Evolutionary conservation across 2,329 filamentous ascomycete genomes (phyloP).

Genomic region (Zymoseptoria tritici): DNA sequence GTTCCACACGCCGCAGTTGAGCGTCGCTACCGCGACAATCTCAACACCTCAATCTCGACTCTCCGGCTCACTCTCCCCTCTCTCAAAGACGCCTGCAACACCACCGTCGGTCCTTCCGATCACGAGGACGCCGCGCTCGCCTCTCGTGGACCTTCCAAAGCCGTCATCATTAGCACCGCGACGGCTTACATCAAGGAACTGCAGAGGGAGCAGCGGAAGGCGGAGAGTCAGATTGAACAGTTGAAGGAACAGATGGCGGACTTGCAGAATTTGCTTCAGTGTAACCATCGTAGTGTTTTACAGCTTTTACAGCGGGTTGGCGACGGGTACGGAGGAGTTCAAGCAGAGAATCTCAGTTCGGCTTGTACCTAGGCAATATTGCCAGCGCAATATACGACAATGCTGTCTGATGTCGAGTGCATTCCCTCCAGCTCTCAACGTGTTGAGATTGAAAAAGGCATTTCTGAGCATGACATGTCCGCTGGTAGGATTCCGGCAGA

Average conservation of each 20-base stretch:
- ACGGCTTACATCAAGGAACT: constrained; percentile 42
- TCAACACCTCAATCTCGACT: constrained; percentile 40
- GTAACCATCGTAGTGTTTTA: constrained; percentile 35
- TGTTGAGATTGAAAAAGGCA: too few relatives aligned
- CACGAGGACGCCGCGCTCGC: constrained; percentile 38
- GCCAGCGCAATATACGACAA: too few relatives aligned
- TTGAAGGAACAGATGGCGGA: constrained; percentile 35
- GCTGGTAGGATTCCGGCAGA: too few relatives aligned
- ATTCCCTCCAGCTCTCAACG: too few relatives aligned
- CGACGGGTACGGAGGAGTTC: neutral
- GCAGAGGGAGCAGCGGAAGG: constrained; percentile 35
- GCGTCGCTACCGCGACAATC: constrained; percentile 40
- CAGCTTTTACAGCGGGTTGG: constrained; percentile 18
- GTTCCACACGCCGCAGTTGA: constrained; percentile 39
- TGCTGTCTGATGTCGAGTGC: too few relatives aligned
- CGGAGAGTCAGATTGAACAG: constrained; percentile 34
- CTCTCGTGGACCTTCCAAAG: constrained; percentile 36
- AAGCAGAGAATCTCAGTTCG: too few relatives aligned
- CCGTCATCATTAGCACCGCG: constrained; percentile 39
- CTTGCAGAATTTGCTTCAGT: constrained; percentile 40
- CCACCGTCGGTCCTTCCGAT: constrained; percentile 32
- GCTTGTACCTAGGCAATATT: too few relatives aligned
- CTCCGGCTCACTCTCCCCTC: constrained; percentile 34
- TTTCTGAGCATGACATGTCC: too few relatives aligned
- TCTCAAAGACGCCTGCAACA: constrained; percentile 28